These are phyloP conservation scores for Amylocystis lapponica DNA, from an alignment of 768 basidiomycete genomes.

Conservation along the genomic window DNA sequence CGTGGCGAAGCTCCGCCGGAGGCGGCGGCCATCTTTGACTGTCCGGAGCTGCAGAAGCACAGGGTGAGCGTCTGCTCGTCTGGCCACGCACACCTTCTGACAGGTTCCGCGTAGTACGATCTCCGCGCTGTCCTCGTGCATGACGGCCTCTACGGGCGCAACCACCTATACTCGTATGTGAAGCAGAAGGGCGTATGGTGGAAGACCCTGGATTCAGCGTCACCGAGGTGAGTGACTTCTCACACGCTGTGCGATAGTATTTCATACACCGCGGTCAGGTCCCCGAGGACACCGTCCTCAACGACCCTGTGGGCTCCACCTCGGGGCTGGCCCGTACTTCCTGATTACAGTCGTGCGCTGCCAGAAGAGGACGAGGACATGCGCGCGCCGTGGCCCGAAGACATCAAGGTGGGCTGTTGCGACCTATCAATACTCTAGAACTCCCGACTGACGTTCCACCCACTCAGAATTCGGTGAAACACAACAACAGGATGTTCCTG, in stretches of 20 bases:
- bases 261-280: slow-evolving; percentile 40
- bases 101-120: slow-evolving; percentile 54
- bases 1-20: slow-evolving; percentile 40
- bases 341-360: slow-evolving; percentile 55
- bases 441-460: neutral
- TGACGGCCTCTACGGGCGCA: slow-evolving; percentile 72
- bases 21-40: slow-evolving; percentile 45
- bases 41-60: slow-evolving; percentile 58
- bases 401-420: slow-evolving; percentile 21
- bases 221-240: slow-evolving; percentile 42
- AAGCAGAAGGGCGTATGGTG: slow-evolving; percentile 69
- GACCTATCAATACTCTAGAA: neutral
- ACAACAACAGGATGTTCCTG: slow-evolving; percentile 33
- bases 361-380: slow-evolving; percentile 18
- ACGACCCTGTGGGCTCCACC: slow-evolving; percentile 68
- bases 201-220: slow-evolving; percentile 71
- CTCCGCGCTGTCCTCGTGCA: slow-evolving; percentile 74
- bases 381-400: slow-evolving; percentile 24
- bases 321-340: slow-evolving; percentile 73
- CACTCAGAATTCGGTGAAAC: slow-evolving; percentile 29
- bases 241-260: neutral
- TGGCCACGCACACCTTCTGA: neutral
- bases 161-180: slow-evolving; percentile 74
- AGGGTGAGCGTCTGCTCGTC: slow-evolving; percentile 36
- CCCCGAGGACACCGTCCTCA: slow-evolving; percentile 60